Base-by-base conservation (phyloP, 78 protist genomes). In the Trichosphaerium sp. region DNA sequence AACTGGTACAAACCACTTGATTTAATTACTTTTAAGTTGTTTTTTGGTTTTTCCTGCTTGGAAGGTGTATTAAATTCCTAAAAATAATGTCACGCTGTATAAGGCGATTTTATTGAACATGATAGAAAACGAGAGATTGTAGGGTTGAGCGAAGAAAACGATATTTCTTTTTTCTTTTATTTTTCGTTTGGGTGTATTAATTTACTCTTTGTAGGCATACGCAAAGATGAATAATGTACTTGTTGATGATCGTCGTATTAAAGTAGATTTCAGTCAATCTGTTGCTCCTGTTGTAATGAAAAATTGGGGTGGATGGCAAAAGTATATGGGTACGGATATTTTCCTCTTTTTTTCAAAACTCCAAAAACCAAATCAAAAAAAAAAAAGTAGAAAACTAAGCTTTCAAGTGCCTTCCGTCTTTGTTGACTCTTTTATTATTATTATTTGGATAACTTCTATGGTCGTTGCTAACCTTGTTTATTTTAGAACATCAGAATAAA, bases 181-280 rank as follows among this genome's bases (percentile, higher is more conserved):
- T 58, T 25, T 8, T 6, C 6, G 5, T 7, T 8, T n/a, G 39
- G 14, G 32, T 56, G 5, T 15, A 25, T n/a, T 29, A 3, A 47
- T 57, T 62, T 78, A 66, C 43, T 80, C 79, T 26, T 89, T 78
- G 48, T 60, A 44, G 38, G 99, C 99, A 1, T 95, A 91, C 66
- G 26, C 77, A 32, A 92, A 91, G 84, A 92, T 92, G 98, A 91
- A 95, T 59, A 92, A 93, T 56, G 93, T 79, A 23, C 71, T 93
- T 23, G 90, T 97, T 54, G 99, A 95, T 67, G 99, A 97, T 48
- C 48, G 98, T 10, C 83, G 98, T 23, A 96, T 97, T 44, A 75
- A 88, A 25, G 99, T 95, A 0, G 96, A 95, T 65, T 94, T 94
- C 65, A 73, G 87, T 28, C 98, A 94, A 74, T 68, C 86, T 3